Evolutionary conservation across 306 rosid species (phyloP).

Genomic region (Medicago lupulina): DNA sequence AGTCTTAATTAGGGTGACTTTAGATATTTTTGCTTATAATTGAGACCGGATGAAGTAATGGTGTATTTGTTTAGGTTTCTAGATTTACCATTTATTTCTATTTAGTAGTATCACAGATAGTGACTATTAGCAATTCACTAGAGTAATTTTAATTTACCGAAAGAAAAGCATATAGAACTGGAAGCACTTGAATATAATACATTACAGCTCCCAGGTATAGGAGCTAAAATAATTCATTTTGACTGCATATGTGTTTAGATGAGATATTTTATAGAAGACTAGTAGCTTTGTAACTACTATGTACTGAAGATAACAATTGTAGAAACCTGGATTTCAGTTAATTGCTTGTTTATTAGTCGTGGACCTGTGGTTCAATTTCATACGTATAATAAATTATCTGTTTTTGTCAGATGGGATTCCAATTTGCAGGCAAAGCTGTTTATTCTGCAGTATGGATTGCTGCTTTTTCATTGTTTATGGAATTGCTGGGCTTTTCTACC

Average conservation of each 20-base stretch:
- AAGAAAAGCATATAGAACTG: constrained; percentile 32
- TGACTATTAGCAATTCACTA: constrained; percentile 23
- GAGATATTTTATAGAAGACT: constrained; percentile 18
- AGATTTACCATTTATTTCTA: constrained; percentile 17
- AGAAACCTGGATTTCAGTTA: constrained; percentile 25
- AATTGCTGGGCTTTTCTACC: constrained; percentile 93
- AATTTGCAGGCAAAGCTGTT: constrained; percentile 89
- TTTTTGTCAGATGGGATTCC: constrained; percentile 88
- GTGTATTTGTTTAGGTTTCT: constrained; percentile 26
- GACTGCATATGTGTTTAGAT: constrained; percentile 20
- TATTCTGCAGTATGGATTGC: constrained; percentile 97
- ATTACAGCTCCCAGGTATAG: constrained; percentile 29
- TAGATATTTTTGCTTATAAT: background rate
- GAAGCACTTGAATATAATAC: constrained; percentile 26
- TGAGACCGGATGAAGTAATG: background rate
- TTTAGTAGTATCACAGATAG: background rate
- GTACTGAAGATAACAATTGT: constrained; percentile 10
- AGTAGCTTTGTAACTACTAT: constrained; percentile 30
- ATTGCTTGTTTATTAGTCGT: constrained; percentile 31
- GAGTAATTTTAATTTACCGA: constrained; percentile 24
- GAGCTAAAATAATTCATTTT: constrained; percentile 24
- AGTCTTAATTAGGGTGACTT: background rate
- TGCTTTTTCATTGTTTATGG: constrained; percentile 92
- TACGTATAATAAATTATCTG: constrained; percentile 27
- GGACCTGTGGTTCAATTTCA: constrained; percentile 14